These are phyloP conservation scores for Aspergillus sclerotiicarbonarius DNA, from an alignment of 495 filamentous ascomycete genomes.

Conservation along the genomic window DNA sequence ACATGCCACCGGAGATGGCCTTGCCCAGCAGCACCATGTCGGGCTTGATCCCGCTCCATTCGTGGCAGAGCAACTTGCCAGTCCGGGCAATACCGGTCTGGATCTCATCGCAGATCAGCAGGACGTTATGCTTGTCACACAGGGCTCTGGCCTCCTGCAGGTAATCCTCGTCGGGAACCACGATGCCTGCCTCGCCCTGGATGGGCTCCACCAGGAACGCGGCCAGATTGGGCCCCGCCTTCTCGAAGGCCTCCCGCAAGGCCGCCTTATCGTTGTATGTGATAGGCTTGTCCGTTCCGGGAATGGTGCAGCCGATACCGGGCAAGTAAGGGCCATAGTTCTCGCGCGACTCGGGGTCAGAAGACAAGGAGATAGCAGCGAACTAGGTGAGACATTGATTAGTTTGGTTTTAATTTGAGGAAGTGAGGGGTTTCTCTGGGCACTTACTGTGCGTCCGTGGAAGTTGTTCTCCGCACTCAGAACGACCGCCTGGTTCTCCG, in stretches of 20 bases:
- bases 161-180: constrained; percentile 91
- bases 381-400: constrained; percentile 57
- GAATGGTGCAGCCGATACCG: constrained; percentile 73
- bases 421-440: constrained; percentile 11
- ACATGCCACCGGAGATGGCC: constrained; percentile 97
- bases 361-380: constrained; percentile 89
- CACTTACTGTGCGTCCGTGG: constrained; percentile 86
- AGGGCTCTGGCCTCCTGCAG: constrained; percentile 75
- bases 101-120: constrained; percentile 97
- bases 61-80: constrained; percentile 85
- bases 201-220: constrained; percentile 97
- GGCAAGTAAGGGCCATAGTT: constrained; percentile 97
- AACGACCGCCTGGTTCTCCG: constrained; percentile 77
- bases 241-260: constrained; percentile 73
- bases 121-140: constrained; percentile 90
- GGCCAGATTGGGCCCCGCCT: constrained; percentile 79
- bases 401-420: constrained; percentile 11
- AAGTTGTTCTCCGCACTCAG: constrained; percentile 90
- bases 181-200: constrained; percentile 95
- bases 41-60: constrained; percentile 93
- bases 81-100: constrained; percentile 97
- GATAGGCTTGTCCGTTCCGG: constrained; percentile 74
- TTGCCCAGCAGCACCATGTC: constrained; percentile 95
- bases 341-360: constrained; percentile 90
- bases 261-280: constrained; percentile 82